These are phyloP conservation scores for Cyberlindnera amylophila DNA, from an alignment of 805 yeast genomes.

Conservation along the genomic window DNA sequence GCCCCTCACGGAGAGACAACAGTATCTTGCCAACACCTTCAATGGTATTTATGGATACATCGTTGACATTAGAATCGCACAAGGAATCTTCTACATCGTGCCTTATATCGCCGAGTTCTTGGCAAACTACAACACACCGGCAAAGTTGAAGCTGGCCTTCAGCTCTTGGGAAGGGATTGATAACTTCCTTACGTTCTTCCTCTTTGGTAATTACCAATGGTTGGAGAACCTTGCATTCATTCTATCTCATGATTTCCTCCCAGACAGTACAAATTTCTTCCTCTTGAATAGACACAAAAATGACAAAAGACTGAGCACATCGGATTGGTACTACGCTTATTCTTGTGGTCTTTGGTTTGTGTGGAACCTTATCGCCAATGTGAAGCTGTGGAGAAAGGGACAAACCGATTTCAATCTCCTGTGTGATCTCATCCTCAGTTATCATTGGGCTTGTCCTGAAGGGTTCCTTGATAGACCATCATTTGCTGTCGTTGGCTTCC, in stretches of 20 bases:
- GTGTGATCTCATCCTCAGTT: conserved; percentile 19
- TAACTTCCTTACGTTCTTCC: conserved; percentile 11
- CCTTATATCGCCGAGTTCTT: conserved; percentile 19
- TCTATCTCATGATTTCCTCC: conserved; percentile 18
- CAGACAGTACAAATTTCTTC: conserved; percentile 12
- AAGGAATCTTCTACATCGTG: conserved; percentile 18
- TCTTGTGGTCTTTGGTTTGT: conserved; percentile 22
- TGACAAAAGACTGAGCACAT: conserved; percentile 6
- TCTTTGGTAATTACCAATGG: conserved; percentile 18
- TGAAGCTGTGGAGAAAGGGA: conserved; percentile 12
- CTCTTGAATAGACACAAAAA: conserved; percentile 12
- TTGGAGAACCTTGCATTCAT: conserved; percentile 22
- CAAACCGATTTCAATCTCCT: conserved; percentile 9
- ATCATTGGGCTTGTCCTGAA: conserved; percentile 21
- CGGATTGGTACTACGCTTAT: conserved; percentile 24
- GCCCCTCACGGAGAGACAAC: conserved; percentile 9
- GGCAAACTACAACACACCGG: conserved; percentile 14
- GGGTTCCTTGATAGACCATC: conserved; percentile 16
- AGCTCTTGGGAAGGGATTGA: conserved; percentile 13
- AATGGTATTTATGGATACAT: conserved; percentile 18
- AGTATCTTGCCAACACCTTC: conserved; percentile 6
- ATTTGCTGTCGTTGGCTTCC: conserved; percentile 21
- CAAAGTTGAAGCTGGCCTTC: conserved; percentile 7
- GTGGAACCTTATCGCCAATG: conserved; percentile 13
- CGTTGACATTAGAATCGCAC: conserved; percentile 20